Base-by-base conservation (phyloP, 2,329 filamentous ascomycete species). In the Alternaria arborescens region DNA sequence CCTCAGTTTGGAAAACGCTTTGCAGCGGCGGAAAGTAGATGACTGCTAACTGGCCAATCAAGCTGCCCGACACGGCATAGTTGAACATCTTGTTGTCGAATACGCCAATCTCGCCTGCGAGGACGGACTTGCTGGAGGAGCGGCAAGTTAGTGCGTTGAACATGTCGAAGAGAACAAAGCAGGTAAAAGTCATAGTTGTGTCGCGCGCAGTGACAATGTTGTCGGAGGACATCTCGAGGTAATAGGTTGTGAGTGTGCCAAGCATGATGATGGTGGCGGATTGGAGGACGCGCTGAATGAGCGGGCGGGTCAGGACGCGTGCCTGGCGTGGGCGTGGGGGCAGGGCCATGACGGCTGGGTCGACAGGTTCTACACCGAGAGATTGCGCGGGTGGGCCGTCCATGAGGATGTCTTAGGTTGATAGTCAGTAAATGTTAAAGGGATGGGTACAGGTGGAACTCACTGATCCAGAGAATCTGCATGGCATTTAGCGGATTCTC, bases 401-500 rank as follows among this genome's bases (percentile, higher is more conserved):
- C 96, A 99, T 99, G 71, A 99, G 94, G 75, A 99, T 98, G 77
- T 99, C 94, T 98, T 70, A 16, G 48, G 34, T 1, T 42, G 14
- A 7, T 14, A 10, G 52, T 77, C 67, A 77, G 72, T 40, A 38
- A 8, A 48, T 47, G 24, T 44, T 11, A 64, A 40, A 20, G 24
- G 34, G n/a, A 20, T 11, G 28, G 10, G 8, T 8, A 16, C 6
- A 26, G 42, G 34, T 14, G 32, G 46, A 18, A 87, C 93, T 82
- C 83, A 97, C 94, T 99, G 74, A 99, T 99, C 95, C 95, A 99
- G 42, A 99, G 86, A 82, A 99, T 99, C 82, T 99, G 95, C 95
- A 99, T 99, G 51, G 95, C 93, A 77, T 99, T 99, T 62, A 99
- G 85, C 46, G 95, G 96, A 76, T 95, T 97, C 80, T 93, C 94